Evolutionary conservation across 148 eudicot species (phyloP), one percentile per base, ranked within the genome.

Genomic region (Diospyros kaki): DNA sequence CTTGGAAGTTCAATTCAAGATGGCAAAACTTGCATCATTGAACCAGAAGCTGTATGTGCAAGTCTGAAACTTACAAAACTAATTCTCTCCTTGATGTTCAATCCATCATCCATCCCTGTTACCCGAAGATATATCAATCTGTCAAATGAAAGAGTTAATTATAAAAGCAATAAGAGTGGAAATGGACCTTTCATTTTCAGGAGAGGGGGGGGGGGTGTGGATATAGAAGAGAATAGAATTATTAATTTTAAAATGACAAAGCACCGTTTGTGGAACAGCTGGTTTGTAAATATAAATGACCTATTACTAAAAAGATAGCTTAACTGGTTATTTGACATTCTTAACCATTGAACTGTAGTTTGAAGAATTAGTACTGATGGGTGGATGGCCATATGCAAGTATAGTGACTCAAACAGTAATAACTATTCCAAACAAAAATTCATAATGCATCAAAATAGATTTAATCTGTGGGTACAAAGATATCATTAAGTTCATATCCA

Each of bases 61-160:
- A 73, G 45, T 70, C 41, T 63, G 12, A 40, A 73, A 83, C 99
- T 89, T 81, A 95, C 99, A 83, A 84, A 90, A 67, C 85, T 75
- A 75, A 91, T 84, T 81, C 97, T 88, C 76, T 94, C 97, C 77
- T 95, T 95, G 74, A 89, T 86, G 79, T 79, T 86, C 51, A 95
- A 78, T 56, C 96, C 99, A 55, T 92, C 96, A 78, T 92, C 96
- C 99, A 95, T 92, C 74, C 97, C 99, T 10, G 86, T 83, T 52
- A 95, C 97, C 80, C 80, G 89, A 72, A 95, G 96, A 78, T 92
- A 95, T 78, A 88, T 85, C 82, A 95, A 84, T 78, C 99, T 95
- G 95, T 66, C 77, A 67, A n/a, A 66, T 50, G 74, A 72, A 39
- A 75, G 45, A 12, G 58, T 56, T 38, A 67, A 50, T 42, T 40